Base-by-base conservation (phyloP, 2,329 filamentous ascomycete species). In the Bipolaris victoriae region DNA sequence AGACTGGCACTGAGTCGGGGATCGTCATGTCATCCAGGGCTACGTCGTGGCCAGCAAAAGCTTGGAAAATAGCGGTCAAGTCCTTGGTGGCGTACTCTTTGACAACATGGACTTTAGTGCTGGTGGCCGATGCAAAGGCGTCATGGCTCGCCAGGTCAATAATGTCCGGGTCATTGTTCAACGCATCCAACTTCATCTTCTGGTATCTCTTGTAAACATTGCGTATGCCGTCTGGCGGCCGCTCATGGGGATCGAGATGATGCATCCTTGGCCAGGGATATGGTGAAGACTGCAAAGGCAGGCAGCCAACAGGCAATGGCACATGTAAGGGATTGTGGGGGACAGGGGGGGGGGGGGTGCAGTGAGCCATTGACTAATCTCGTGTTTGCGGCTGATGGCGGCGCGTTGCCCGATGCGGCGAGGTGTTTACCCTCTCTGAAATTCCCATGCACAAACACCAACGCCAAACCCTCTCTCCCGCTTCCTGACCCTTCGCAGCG, bases 141-240 rank as follows among this genome's bases (percentile, higher is more conserved):
- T 45, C 52, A 18, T 55, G 45, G 18, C 52, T 39, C 22, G 65
- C 56, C 33, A 70, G 49, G 81, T 81, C 69, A 20, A 79, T 64
- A 58, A 89, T 67, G 68, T 70, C 64, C 70, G 60, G 15, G 62
- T 75, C 68, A 55, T 89, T 80, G 7, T 83, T 79, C 6, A 82
- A 74, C 62, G 87, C 83, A 3, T 77, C 40, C 13, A 49, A 36
- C 35, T 87, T 83, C 36, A 86, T 81, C 62, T 84, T 88, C 22
- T 89, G 86, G 66, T 89, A 91, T 40, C 79, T 79, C 75, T 97
- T 97, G 85, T 92, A 97, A 52, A 87, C 79, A 44, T 83, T 79
- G 60, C 88, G 87, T 64, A 97, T 81, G 48, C 81, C 76, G 11
- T 88, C 85, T 3, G 92, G 90, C 1, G 92, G 91, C 66, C 88